Percentiles rank a stretch among this genome's conserved stretches.
These are phyloP conservation scores for Medicago ruthenica DNA, from an alignment of 306 rosid genomes.

Conservation along the genomic window DNA sequence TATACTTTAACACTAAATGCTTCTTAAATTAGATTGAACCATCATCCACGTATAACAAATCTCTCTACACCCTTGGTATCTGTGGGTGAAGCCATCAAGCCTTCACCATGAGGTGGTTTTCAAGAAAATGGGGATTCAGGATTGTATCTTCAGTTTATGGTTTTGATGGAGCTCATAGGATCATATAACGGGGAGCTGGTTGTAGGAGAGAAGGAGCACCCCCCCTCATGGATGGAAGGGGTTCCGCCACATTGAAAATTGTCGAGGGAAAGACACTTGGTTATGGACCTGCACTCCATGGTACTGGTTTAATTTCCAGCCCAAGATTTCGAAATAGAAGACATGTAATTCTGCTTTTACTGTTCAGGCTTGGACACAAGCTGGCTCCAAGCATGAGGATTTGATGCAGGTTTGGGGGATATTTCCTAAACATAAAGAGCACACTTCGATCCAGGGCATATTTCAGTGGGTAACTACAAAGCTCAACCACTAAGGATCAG, in stretches of 20 bases:
- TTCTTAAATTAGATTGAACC: background rate
- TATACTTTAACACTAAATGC: conserved; percentile 15
- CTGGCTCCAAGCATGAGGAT: conserved; percentile 1
- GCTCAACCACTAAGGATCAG: background rate
- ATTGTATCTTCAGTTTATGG: too few relatives aligned
- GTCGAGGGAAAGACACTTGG: background rate
- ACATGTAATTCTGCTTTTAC: background rate
- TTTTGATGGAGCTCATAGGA: too few relatives aligned
- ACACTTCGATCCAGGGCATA: background rate
- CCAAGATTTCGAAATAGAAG: background rate
- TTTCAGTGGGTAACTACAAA: background rate
- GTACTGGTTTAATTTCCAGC: background rate
- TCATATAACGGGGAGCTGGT: background rate
- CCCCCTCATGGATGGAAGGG: background rate
- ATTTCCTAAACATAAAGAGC: background rate
- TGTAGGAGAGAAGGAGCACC: background rate
- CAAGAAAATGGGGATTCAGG: too few relatives aligned
- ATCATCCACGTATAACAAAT: background rate
- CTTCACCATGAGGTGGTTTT: background rate
- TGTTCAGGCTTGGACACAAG: background rate
- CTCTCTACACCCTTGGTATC: background rate
- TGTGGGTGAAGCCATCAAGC: background rate
- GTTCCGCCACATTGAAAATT: background rate
- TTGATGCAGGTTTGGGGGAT: background rate
- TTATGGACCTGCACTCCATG: background rate